Evolutionary conservation across 306 rosid species (phyloP).

Genomic region (Clitoria ternatea): DNA sequence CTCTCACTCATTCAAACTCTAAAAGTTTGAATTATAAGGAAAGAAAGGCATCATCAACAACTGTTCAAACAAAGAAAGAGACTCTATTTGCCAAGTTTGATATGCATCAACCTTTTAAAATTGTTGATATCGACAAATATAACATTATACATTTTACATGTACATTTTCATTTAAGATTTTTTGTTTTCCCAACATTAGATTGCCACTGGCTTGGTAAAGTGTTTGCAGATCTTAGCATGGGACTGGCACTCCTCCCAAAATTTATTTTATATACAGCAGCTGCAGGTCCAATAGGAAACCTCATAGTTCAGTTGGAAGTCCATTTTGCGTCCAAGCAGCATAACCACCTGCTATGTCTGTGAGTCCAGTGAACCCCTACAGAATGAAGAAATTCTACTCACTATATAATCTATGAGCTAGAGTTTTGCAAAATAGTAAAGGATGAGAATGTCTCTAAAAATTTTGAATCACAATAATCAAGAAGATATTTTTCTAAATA

Average conservation of each 20-base stretch:
- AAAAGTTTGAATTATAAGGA: not conserved
- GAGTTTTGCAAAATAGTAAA: not conserved
- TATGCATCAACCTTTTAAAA: not conserved
- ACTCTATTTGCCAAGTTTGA: not conserved
- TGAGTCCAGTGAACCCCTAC: slow-evolving; percentile 75
- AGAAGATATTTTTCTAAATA: not conserved
- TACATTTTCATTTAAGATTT: not conserved
- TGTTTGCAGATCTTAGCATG: not conserved
- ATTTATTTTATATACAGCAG: slow-evolving; percentile 32
- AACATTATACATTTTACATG: not conserved
- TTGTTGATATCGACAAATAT: not conserved
- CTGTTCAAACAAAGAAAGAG: not conserved
- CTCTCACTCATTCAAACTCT: too few relatives aligned
- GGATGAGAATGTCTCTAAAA: not conserved
- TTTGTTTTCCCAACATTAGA: not conserved
- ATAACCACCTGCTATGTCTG: slow-evolving; percentile 89
- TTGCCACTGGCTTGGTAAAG: not conserved
- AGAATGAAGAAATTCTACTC: not conserved
- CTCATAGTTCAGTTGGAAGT: slow-evolving; percentile 64
- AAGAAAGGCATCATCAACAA: not conserved
- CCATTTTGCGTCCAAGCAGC: slow-evolving; percentile 78
- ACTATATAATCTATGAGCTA: not conserved
- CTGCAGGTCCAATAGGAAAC: slow-evolving; percentile 2
- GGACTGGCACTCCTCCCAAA: not conserved
- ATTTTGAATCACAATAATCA: not conserved